Percentiles rank a stretch among this genome's conserved stretches.
phyloP scores from a whole-genome alignment of 2,329 filamentous ascomycete genomes.

The Periconia sp. region DNA sequence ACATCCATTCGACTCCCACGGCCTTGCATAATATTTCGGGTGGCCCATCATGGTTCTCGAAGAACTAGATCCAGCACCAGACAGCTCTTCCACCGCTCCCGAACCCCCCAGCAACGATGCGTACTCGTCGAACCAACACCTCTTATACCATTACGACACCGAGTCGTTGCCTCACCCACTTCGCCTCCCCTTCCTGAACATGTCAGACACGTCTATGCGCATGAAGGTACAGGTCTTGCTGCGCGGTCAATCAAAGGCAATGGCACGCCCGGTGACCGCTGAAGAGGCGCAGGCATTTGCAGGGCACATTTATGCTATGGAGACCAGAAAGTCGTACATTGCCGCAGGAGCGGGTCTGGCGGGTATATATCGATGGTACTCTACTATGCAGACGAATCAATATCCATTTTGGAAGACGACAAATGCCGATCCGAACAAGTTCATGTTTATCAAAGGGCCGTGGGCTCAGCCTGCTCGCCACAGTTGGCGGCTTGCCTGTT shows the following conservation, averaged over 20 bases:
- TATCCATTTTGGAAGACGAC: slow-evolving; percentile 47
- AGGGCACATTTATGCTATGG: slow-evolving; percentile 41
- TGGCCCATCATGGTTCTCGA: slow-evolving; percentile 44
- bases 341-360: slow-evolving; percentile 34
- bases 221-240: slow-evolving; percentile 26
- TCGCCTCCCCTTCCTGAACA: slow-evolving; percentile 33
- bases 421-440: slow-evolving; percentile 43
- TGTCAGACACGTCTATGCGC: slow-evolving; percentile 25
- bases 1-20: slow-evolving; percentile 23
- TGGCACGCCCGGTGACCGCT: slow-evolving; percentile 38
- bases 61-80: slow-evolving; percentile 34
- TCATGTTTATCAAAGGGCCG: slow-evolving; percentile 36
- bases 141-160: slow-evolving; percentile 37
- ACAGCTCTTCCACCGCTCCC: slow-evolving; percentile 33
- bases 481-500: slow-evolving; percentile 29
- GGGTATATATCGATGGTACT: slow-evolving; percentile 38
- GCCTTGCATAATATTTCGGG: not conserved
- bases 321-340: slow-evolving; percentile 44
- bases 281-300: slow-evolving; percentile 49
- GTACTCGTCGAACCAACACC: slow-evolving; percentile 30
- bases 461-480: slow-evolving; percentile 32
- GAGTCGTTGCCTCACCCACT: slow-evolving; percentile 41
- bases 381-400: slow-evolving; percentile 34
- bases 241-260: slow-evolving; percentile 18
- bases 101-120: slow-evolving; percentile 42